Base-by-base conservation (phyloP, 495 filamentous ascomycete species). In the Aspergillus egyptiacus region DNA sequence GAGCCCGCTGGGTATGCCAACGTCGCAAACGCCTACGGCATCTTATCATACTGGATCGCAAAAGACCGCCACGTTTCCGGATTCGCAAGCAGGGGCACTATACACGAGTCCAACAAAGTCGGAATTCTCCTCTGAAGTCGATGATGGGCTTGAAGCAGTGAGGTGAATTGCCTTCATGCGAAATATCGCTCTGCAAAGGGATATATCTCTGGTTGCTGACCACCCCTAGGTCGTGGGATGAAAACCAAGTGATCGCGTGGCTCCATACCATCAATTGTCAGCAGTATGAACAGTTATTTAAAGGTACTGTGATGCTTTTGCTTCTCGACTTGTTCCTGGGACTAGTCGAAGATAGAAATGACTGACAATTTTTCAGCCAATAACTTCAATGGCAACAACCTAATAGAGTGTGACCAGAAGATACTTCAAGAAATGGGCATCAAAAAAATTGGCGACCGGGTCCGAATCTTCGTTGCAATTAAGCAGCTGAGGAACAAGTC, bases 361-460 rank as follows among this genome's bases (percentile, higher is more conserved):
- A 32, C 60, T 66, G 47, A 69, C 44, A 14, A 1, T 14, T 19
- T 22, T 33, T 3, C 40, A 84, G 82, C 80, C 49, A 95, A 99
- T 60, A 86, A 96, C 61, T 95, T 99, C 71, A 97, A 89, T 60
- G 93, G 93, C 45, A 89, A 94, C 65, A 96, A 94, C 59, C 73
- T 99, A 33, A 77, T 99, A 48, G 93, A 99, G 67, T 91, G 95
- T 67, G 93, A 99, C 63, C 94, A 96, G 71, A 83, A 86, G 43
- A 88, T 93, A 37, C 77, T 99, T 48, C 94, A 97, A 67, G 93
- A 99, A 60, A 91, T 99, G 80, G 93, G 93, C 20, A 89, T 99
- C 53, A 95, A 96, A 55, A 99, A 96, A 67, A 85, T 99, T 46
- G 93, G 93, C 39, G 94, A 99, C 67, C 82, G 94, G 28, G 89